Base-by-base conservation (phyloP, 148 eudicot genomes). In the Rhododendron williamsianum region DNA sequence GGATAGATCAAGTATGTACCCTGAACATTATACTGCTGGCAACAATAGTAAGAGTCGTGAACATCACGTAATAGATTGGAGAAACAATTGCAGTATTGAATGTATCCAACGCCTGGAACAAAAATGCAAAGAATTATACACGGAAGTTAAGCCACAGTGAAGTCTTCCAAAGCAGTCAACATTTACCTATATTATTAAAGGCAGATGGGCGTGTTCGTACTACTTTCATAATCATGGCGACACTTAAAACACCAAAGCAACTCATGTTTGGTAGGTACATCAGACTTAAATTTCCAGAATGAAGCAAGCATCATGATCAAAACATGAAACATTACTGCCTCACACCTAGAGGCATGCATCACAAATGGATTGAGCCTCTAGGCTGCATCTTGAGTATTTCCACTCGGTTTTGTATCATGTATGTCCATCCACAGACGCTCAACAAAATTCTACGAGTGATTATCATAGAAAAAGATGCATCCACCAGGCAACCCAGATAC, bases 41-140 rank as follows among this genome's bases (percentile, higher is more conserved):
- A 81, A 91, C 88, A 41, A 96, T 96, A 36, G 98, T 96, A 80
- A 96, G 86, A 58, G 95, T 92, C n/a, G 98, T 94, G 91, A 96
- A 96, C 98, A 94, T 96, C 85, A 94, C 98, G 80, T 96, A 96
- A 80, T 96, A 94, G 85, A 96, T 94, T 16, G 98, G 98, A 87
- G 98, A 94, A 82, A 96, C 98, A 74, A 95, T 86, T 45, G 97
- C 98, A 2, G 98, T 89, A 79, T 90, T 93, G 89, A 94, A 94
- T 56, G 96, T 91, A 90, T 94, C 97, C 69, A 95, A 89, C 27
- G 98, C 96, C 97, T 95, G 90, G 43, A 86, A 88, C 23, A 45
- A 86, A 73, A 36, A 81, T 16, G 21, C 27, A 58, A 6, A 74
- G 52, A 52, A 52, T 80, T 80, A 33, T 80, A 80, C 4, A 80